These are phyloP conservation scores for Brettanomyces naardenensis DNA, from an alignment of 805 yeast genomes.

Conservation along the genomic window DNA sequence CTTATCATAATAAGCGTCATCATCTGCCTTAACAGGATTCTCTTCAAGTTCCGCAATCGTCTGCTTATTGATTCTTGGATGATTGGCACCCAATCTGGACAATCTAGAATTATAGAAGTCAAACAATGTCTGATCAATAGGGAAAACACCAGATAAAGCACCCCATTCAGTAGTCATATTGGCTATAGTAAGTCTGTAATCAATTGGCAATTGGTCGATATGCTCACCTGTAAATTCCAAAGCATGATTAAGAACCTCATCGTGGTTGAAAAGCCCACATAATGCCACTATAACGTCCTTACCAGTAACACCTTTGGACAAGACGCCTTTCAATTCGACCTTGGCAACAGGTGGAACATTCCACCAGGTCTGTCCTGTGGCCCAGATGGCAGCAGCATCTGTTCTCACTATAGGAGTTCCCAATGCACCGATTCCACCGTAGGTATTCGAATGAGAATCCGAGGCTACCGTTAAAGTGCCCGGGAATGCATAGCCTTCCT, in stretches of 20 bases:
- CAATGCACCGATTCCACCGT: constrained; percentile 92
- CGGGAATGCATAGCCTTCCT: constrained; percentile 98
- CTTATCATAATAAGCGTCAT: constrained; percentile 83
- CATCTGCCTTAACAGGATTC: constrained; percentile 47
- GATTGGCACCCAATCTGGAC: constrained; percentile 37
- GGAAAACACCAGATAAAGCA: constrained; percentile 93
- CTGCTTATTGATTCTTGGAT: constrained; percentile 69
- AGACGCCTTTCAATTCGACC: constrained; percentile 74
- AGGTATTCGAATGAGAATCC: constrained; percentile 95
- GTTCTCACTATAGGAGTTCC: constrained; percentile 99
- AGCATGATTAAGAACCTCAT: constrained; percentile 89
- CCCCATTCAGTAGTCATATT: constrained; percentile 99
- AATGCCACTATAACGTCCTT: constrained; percentile 95
- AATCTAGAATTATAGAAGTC: constrained; percentile 70
- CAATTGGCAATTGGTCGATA: constrained; percentile 59
- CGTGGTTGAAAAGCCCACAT: constrained; percentile 89
- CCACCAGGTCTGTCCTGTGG: constrained; percentile 99
- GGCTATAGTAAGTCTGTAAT: constrained; percentile 86
- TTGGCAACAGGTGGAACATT: constrained; percentile 98
- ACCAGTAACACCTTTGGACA: constrained; percentile 87
- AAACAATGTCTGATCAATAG: constrained; percentile 77
- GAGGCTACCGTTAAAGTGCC: constrained; percentile 89
- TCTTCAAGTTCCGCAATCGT: constrained; percentile 45
- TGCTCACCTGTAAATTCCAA: constrained; percentile 89
- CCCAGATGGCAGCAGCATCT: constrained; percentile 99